phyloP scores from a whole-genome alignment of 306 rosid genomes.

The Argentina anserina region DNA sequence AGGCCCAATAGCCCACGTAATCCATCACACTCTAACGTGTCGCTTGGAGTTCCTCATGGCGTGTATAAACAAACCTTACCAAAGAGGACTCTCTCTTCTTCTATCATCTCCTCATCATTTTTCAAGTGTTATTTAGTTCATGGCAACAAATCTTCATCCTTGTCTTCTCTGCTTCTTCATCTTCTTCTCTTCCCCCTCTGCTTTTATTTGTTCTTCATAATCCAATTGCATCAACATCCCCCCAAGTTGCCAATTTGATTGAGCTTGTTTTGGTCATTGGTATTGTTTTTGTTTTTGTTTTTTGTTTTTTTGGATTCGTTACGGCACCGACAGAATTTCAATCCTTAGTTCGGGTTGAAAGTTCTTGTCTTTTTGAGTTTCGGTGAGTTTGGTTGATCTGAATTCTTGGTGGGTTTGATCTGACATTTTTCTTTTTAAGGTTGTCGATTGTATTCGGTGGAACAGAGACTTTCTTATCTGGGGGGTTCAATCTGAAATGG shows the following conservation, averaged over 20 bases:
- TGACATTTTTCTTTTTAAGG: conserved; percentile 8
- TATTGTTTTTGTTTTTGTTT: too few species aligned
- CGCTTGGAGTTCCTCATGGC: not conserved
- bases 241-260: conserved; percentile 22
- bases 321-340: conserved; percentile 37
- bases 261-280: conserved; percentile 12
- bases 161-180: conserved; percentile 22
- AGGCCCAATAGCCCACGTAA: conserved; percentile 51
- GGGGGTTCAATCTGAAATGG: conserved; percentile 64
- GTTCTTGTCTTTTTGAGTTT: conserved; percentile 12
- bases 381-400: conserved; percentile 45
- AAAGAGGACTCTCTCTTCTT: too few species aligned
- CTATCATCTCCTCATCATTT: not conserved
- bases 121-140: not conserved
- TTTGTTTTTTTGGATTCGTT: conserved; percentile 19
- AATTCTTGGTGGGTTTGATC: conserved; percentile 42
- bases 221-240: not conserved
- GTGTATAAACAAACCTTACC: conserved; percentile 12
- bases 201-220: conserved; percentile 1
- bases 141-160: conserved; percentile 13
- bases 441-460: conserved; percentile 31
- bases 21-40: conserved; percentile 24
- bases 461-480: not conserved
- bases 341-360: conserved; percentile 29
- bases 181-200: conserved; percentile 23